Conservation (phyloP, 139 green algal species). For the Chlorella vulgaris region DNA sequence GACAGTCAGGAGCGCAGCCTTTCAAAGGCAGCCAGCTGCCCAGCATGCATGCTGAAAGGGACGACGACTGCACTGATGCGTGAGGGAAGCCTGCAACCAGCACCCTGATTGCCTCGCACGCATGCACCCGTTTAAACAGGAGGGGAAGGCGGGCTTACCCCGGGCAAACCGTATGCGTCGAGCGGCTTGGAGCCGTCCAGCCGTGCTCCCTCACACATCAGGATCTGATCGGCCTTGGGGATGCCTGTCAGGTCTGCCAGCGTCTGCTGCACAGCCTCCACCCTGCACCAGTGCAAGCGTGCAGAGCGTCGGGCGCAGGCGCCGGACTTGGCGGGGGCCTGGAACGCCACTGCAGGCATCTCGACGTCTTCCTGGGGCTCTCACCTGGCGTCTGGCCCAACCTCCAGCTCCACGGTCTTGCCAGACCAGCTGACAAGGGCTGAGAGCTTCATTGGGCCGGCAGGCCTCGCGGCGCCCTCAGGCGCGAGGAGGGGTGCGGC, state of each 20-base stretch:
- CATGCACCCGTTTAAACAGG: no score
- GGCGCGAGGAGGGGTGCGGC: background rate
- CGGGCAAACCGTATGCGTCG: slow-evolving; percentile 73
- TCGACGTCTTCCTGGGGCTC: no score
- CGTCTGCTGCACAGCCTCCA: slow-evolving; percentile 79
- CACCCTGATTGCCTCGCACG: no score
- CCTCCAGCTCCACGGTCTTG: slow-evolving; percentile 62
- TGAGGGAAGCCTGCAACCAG: no score
- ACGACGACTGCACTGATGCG: no score
- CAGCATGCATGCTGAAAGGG: no score
- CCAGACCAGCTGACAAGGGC: slow-evolving; percentile 65
- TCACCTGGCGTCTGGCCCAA: slow-evolving; percentile 13
- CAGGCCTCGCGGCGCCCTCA: no score
- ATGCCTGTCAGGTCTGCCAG: slow-evolving; percentile 79
- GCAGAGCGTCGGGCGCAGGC: background rate
- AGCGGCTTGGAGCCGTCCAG: slow-evolving; percentile 73
- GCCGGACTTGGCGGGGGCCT: no score
- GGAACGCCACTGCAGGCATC: no score
- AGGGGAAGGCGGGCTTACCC: no score
- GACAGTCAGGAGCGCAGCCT: no score
- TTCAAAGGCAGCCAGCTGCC: no score
- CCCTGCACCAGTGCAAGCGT: slow-evolving; percentile 50
- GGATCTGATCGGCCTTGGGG: slow-evolving; percentile 77
- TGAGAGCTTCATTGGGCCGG: background rate
- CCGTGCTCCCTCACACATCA: slow-evolving; percentile 71